Conservation (phyloP, 179 eudicot genomes). For the Corrigiola litoralis region DNA sequence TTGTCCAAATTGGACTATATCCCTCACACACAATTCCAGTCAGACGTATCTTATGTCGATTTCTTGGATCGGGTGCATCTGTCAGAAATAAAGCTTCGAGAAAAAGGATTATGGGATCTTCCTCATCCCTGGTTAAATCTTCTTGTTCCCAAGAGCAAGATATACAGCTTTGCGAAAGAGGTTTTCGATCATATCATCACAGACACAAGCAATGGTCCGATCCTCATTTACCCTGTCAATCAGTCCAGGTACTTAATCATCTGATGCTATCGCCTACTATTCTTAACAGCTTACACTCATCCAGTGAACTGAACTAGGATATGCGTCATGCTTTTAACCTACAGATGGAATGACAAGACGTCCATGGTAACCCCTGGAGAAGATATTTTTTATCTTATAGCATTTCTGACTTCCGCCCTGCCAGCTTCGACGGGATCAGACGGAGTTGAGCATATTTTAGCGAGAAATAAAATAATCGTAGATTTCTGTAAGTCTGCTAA, state of each 20-base stretch:
- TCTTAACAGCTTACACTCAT: background rate
- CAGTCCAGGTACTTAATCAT: slow-evolving; percentile 55
- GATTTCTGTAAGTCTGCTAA: slow-evolving; percentile 52
- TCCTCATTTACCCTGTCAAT: slow-evolving; percentile 79
- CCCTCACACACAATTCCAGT: slow-evolving; percentile 54
- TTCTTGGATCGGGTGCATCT: slow-evolving; percentile 81
- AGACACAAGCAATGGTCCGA: slow-evolving; percentile 75
- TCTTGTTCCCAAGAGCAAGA: slow-evolving; percentile 66
- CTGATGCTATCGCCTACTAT: background rate
- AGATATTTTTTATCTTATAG: slow-evolving; percentile 76
- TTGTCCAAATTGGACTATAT: slow-evolving; percentile 61
- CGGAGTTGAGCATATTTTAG: slow-evolving; percentile 49
- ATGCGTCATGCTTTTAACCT: slow-evolving; percentile 4
- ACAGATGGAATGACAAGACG: slow-evolving; percentile 77
- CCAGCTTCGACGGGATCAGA: slow-evolving; percentile 58
- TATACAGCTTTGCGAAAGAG: slow-evolving; percentile 52
- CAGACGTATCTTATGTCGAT: slow-evolving; percentile 62
- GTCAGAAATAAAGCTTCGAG: slow-evolving; percentile 64
- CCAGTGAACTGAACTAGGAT: background rate
- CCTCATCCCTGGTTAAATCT: slow-evolving; percentile 99
- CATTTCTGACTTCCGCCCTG: slow-evolving; percentile 62
- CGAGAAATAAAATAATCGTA: slow-evolving; percentile 51
- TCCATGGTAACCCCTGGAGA: slow-evolving; percentile 71
- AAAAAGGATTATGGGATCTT: slow-evolving; percentile 80
- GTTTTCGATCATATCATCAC: slow-evolving; percentile 69